Percentiles rank a stretch among this genome's conserved stretches.
Conservation (phyloP, 208 protist genomes). For the Acanthamoeba culbertsoni region DNA sequence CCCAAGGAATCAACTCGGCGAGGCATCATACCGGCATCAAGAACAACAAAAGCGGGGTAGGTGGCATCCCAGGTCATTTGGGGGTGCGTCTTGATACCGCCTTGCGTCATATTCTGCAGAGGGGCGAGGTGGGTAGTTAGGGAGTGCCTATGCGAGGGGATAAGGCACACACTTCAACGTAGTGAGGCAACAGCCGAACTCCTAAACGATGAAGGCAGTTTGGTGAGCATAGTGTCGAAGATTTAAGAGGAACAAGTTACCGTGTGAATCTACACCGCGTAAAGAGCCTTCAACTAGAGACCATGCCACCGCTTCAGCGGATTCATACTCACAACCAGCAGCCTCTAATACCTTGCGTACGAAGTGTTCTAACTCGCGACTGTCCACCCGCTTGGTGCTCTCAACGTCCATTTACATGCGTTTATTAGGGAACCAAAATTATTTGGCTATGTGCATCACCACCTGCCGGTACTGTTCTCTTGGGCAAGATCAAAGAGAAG, state of each 20-base stretch:
- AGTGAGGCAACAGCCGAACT: neutral
- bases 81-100: neutral
- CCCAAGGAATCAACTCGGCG: neutral
- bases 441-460: neutral
- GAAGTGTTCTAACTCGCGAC: neutral
- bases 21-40: neutral
- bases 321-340: neutral
- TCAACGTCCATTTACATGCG: neutral
- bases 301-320: neutral
- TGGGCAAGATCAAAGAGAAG: slow-evolving; percentile 56
- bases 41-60: neutral
- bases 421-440: neutral
- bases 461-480: neutral
- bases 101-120: neutral
- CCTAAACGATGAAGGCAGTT: neutral
- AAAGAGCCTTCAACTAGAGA: neutral
- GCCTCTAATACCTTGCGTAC: neutral
- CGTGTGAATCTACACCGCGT: neutral
- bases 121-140: neutral
- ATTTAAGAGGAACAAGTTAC: neutral
- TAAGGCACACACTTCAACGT: neutral
- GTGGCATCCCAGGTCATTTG: neutral
- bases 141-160: neutral
- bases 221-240: too few species aligned
- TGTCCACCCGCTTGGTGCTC: too few species aligned